phyloP scores from a whole-genome alignment of 164 flowering plant genomes.

The Annona squamosa region DNA sequence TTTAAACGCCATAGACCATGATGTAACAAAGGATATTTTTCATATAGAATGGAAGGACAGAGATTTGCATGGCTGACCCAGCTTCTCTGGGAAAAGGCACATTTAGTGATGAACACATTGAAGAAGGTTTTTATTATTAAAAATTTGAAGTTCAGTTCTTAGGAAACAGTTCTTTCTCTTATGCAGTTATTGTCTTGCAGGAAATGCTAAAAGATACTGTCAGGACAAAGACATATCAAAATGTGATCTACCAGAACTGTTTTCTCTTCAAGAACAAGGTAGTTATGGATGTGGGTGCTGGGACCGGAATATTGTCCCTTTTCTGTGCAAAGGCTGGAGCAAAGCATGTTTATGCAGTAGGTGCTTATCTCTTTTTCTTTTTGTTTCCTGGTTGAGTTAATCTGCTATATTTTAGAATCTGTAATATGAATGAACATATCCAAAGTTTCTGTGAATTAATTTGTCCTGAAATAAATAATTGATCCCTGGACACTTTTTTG shows the following conservation, averaged over 20 bases:
- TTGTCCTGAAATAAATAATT: too few species aligned
- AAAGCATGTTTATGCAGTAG: conserved; percentile 91
- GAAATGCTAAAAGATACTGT: conserved; percentile 97
- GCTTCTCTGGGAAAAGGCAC: too few species aligned
- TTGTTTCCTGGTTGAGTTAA: background rate
- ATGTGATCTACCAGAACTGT: conserved; percentile 83
- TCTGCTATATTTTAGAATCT: background rate
- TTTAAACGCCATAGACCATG: too few species aligned
- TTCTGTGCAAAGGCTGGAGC: conserved; percentile 99
- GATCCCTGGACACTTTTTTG: too few species aligned
- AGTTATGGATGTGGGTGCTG: conserved; percentile 98
- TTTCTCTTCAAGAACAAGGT: conserved; percentile 80
- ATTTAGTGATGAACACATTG: too few species aligned
- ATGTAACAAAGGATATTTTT: too few species aligned
- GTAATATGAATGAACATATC: background rate
- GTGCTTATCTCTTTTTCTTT: conserved; percentile 14
- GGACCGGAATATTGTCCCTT: conserved; percentile 92
- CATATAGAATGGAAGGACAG: too few species aligned
- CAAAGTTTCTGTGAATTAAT: too few species aligned
- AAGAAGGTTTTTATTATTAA: too few species aligned
- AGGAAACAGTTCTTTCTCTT: background rate
- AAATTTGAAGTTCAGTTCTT: background rate
- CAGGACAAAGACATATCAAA: conserved; percentile 95
- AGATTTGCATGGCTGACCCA: too few species aligned
- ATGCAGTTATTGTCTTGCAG: conserved; percentile 32